These are phyloP conservation scores for Aspergillus novofumigatus DNA, from an alignment of 2,329 filamentous ascomycete species.

Conservation along the genomic window DNA sequence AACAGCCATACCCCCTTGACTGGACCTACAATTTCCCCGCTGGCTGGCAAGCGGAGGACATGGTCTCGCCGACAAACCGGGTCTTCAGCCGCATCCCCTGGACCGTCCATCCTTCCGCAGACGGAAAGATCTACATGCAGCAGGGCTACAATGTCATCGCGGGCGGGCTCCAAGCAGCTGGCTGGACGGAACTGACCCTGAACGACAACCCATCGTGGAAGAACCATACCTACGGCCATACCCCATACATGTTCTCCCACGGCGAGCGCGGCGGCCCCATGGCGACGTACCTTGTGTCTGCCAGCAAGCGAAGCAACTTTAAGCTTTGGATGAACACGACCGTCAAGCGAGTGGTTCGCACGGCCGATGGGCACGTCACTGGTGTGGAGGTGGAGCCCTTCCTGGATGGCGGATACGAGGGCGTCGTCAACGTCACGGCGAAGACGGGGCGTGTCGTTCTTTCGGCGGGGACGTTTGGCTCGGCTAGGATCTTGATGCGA, in stretches of 20 bases:
- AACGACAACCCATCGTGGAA: constrained; percentile 3
- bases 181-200: background rate
- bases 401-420: constrained; percentile 5
- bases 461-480: constrained; percentile 6
- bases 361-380: background rate
- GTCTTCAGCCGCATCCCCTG: constrained; percentile 8
- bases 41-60: constrained; percentile 5
- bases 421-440: constrained; percentile 5
- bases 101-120: constrained; percentile 1
- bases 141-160: constrained; percentile 2
- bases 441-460: constrained; percentile 4
- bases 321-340: constrained; percentile 5
- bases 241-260: constrained; percentile 8
- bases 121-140: constrained; percentile 5
- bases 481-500: constrained; percentile 5
- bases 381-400: constrained; percentile 10
- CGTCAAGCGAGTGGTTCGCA: constrained; percentile 4
- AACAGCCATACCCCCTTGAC: constrained; percentile 4
- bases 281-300: constrained; percentile 8
- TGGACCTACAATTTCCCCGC: constrained; percentile 7
- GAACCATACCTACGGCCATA: constrained; percentile 5
- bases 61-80: constrained; percentile 1
- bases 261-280: constrained; percentile 8
- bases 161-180: background rate
- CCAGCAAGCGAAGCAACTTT: constrained; percentile 5